Percentiles rank a stretch among this genome's conserved stretches.
Conservation (phyloP, 495 filamentous ascomycete species). For the Aspergillus ellipticus region DNA sequence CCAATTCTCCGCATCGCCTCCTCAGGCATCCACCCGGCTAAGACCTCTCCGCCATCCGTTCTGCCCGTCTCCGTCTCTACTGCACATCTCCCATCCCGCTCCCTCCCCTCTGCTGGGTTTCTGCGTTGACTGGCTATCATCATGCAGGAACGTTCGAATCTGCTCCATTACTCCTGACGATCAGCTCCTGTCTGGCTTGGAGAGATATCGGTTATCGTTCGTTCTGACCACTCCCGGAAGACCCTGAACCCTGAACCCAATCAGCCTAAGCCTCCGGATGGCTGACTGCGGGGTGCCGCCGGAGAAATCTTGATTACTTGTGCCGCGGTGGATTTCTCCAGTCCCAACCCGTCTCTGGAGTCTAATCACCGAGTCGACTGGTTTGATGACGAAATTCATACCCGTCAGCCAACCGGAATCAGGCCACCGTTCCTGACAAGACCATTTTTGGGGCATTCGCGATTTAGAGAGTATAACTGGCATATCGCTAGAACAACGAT, state of each 20-base stretch:
- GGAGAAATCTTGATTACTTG: neutral
- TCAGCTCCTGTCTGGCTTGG: neutral
- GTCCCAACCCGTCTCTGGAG: neutral
- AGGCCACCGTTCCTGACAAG: neutral
- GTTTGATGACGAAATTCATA: neutral
- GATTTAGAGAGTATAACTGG: no score
- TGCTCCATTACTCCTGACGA: neutral
- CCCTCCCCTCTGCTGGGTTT: neutral
- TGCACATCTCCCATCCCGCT: neutral
- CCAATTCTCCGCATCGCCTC: conserved; percentile 22
- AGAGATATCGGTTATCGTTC: neutral
- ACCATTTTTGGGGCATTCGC: no score
- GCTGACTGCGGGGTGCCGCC: conserved; percentile 3
- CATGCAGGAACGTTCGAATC: neutral
- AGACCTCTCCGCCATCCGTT: no score
- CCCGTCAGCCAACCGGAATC: neutral
- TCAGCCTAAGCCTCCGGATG: conserved; percentile 3
- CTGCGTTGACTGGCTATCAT: neutral
- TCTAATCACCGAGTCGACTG: neutral
- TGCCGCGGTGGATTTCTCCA: neutral
- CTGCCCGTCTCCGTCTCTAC: neutral
- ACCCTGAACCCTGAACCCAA: neutral
- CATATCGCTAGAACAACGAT: no score
- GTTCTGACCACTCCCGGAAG: neutral
- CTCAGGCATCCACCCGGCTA: neutral